Percentiles rank a stretch among this genome's conserved stretches.
Conservation (phyloP, 257 asterid species). For the Solanum lignicaule region DNA sequence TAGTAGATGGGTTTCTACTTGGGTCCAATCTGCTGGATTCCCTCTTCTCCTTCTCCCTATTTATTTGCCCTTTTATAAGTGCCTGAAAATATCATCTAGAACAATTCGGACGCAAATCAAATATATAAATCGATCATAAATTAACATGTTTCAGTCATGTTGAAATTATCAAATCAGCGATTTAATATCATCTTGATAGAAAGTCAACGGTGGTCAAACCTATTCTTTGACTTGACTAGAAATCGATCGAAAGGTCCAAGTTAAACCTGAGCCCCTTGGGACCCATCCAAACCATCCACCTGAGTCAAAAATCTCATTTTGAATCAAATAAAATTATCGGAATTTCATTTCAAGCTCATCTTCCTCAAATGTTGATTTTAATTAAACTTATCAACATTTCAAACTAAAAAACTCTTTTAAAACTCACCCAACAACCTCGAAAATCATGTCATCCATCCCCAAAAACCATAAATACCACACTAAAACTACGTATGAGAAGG, state of each 20-base stretch:
- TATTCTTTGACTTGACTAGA: not conserved
- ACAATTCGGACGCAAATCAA: not conserved
- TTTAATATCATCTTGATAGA: not conserved
- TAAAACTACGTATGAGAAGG: not conserved
- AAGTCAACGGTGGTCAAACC: not conserved
- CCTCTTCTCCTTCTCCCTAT: too few relatives aligned
- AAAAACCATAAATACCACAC: not conserved
- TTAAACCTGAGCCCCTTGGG: not conserved
- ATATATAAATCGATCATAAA: too few relatives aligned
- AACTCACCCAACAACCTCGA: too few relatives aligned
- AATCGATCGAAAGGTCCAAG: not conserved
- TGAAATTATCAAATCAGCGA: too few relatives aligned
- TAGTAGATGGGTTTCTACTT: too few relatives aligned
- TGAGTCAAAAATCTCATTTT: too few relatives aligned
- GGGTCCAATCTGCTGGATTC: too few relatives aligned
- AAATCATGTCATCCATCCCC: too few relatives aligned
- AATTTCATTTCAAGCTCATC: not conserved
- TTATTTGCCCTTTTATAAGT: too few relatives aligned
- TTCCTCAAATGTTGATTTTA: not conserved
- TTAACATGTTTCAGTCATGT: not conserved
- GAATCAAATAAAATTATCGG: too few relatives aligned
- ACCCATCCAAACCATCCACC: not conserved
- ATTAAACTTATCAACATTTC: not conserved
- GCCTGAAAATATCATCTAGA: too few relatives aligned
- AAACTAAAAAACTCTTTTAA: too few relatives aligned